Percentiles rank a stretch among this genome's conserved stretches.
phyloP scores from a whole-genome alignment of 345 rosid genomes.

The Kernera saxatilis region DNA sequence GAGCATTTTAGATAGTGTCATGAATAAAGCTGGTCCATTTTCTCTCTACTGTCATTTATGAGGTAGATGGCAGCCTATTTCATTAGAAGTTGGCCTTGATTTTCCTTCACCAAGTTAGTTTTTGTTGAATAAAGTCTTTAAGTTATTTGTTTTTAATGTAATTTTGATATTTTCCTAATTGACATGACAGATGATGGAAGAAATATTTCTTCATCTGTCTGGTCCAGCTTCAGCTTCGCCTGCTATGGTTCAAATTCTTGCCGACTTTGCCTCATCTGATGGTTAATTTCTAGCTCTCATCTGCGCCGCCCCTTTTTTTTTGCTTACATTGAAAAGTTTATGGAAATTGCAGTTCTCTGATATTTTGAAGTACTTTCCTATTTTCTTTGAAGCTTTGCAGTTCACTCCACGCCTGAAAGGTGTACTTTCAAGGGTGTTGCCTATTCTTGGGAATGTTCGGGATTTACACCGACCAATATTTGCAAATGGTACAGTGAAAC shows the following conservation, averaged over 20 bases:
- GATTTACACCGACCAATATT: slow-evolving; percentile 84
- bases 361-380: slow-evolving; percentile 33
- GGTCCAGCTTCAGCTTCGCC: slow-evolving; percentile 76
- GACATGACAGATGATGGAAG: slow-evolving; percentile 88
- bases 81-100: background rate
- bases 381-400: slow-evolving; percentile 75
- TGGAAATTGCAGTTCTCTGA: slow-evolving; percentile 21
- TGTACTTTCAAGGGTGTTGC: slow-evolving; percentile 78
- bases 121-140: background rate
- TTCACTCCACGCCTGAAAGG: slow-evolving; percentile 90
- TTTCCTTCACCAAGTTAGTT: background rate
- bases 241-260: slow-evolving; percentile 93
- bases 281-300: slow-evolving; percentile 47
- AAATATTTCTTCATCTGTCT: slow-evolving; percentile 71
- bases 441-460: slow-evolving; percentile 86
- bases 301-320: slow-evolving; percentile 1
- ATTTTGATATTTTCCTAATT: background rate
- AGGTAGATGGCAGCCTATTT: slow-evolving; percentile 1
- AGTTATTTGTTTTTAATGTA: slow-evolving; percentile 7
- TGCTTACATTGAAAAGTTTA: slow-evolving; percentile 1
- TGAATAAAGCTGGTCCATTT: background rate
- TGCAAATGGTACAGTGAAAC: slow-evolving; percentile 66
- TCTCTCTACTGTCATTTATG: background rate
- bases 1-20: background rate
- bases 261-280: slow-evolving; percentile 94